Evolutionary conservation across 2,329 filamentous ascomycete genomes (phyloP), one percentile per base, ranked within the genome.

Genomic region (Reticulascus tulasneorum): DNA sequence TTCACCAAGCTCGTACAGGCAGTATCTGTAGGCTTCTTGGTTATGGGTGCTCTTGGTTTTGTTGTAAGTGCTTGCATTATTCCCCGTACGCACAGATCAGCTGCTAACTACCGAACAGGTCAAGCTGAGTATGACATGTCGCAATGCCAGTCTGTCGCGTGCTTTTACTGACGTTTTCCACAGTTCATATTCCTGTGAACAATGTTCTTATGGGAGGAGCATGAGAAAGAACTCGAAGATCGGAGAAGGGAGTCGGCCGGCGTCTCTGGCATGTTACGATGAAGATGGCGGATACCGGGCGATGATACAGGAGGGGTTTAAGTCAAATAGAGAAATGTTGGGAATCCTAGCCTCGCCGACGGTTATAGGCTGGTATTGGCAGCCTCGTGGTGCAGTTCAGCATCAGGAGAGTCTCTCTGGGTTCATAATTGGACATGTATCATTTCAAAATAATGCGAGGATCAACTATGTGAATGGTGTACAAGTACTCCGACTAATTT

Each of bases 171-270:
- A 33, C 17, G 13, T 12, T 17, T 11, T 15, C 26, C 12, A 13
- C n/a, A 81, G 76, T 84, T 47, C 79, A 84, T 59, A 82, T 84
- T 31, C 80, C 80, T 45, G 73, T 84, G 46, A 84, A 84, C 72
- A 79, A 82, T 59, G 77, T 83, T 42, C 71, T 84, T 39, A 79
- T 84, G 47, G 79, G 77, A 42, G 78, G 75, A 59, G 78, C 79
- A 57, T 82, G 75, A 66, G 18, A 13, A 24, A 19, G 31, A 15
- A 9, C 9, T 29, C n/a, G n/a, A n/a, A n/a, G n/a, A n/a, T n/a
- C n/a, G n/a, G n/a, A n/a, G n/a, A n/a, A n/a, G n/a, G n/a, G n/a
- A n/a, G n/a, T n/a, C n/a, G n/a, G n/a, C n/a, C n/a, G n/a, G n/a
- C n/a, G n/a, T n/a, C n/a, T n/a, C n/a, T n/a, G n/a, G n/a, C n/a